These are phyloP conservation scores for Wickerhamiella shivajii DNA, from an alignment of 805 yeast genomes.

Conservation along the genomic window DNA sequence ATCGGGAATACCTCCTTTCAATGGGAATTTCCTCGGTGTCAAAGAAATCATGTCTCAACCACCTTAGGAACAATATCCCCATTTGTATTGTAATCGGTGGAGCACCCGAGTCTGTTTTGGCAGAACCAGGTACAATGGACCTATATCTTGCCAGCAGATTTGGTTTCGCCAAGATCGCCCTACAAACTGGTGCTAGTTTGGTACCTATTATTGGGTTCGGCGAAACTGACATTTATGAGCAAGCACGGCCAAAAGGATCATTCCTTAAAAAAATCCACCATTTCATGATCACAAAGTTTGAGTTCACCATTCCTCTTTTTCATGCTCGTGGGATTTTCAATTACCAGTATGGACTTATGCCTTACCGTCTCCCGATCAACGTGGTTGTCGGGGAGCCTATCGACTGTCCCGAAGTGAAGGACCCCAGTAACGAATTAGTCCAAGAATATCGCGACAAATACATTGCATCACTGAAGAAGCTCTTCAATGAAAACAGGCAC, in stretches of 20 bases:
- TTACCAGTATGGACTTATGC: conserved; percentile 81
- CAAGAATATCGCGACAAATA: conserved; percentile 56
- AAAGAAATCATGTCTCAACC: conserved; percentile 49
- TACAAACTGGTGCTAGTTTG: conserved; percentile 62
- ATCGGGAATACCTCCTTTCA: conserved; percentile 69
- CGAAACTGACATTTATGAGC: conserved; percentile 52
- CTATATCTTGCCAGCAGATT: conserved; percentile 63
- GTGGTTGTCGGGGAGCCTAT: conserved; percentile 37
- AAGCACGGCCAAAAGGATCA: conserved; percentile 30
- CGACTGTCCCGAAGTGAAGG: conserved; percentile 18
- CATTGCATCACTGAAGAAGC: conserved; percentile 41
- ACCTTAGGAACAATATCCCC: conserved; percentile 51
- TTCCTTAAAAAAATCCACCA: conserved; percentile 33
- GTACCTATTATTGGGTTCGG: conserved; percentile 92
- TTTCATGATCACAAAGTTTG: conserved; percentile 54
- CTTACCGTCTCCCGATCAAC: conserved; percentile 67
- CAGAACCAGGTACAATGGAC: conserved; percentile 44
- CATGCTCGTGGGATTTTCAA: conserved; percentile 87
- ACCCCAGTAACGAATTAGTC: conserved; percentile 11
- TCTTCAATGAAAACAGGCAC: conserved; percentile 53
- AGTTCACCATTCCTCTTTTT: conserved; percentile 82
- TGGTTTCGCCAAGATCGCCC: conserved; percentile 80
- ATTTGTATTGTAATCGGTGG: conserved; percentile 92
- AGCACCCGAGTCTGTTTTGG: conserved; percentile 73
- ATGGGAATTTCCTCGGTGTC: conserved; percentile 80